These are phyloP conservation scores for Arctostaphylos glauca DNA, from an alignment of 148 eudicot species.

Conservation along the genomic window DNA sequence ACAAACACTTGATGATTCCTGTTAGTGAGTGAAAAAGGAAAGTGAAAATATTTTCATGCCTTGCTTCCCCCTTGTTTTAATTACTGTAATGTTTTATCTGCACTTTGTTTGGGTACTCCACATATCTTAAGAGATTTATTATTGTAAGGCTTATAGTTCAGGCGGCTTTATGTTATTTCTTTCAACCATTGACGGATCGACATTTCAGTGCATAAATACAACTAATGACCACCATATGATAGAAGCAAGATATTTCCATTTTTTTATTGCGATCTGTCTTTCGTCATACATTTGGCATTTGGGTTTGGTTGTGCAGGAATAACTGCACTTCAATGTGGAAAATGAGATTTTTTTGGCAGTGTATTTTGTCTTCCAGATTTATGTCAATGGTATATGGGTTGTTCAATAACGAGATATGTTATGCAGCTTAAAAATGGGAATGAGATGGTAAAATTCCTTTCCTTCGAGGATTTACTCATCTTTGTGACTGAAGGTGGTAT, in stretches of 20 bases:
- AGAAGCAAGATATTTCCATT: not conserved
- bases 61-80: not conserved
- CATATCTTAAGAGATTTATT: not conserved
- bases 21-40: not conserved
- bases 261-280: not conserved
- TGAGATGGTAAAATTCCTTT: conserved; percentile 29
- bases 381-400: conserved; percentile 11
- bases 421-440: conserved; percentile 44
- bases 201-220: not conserved
- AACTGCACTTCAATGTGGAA: not conserved
- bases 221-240: not conserved
- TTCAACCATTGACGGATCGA: not conserved
- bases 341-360: not conserved
- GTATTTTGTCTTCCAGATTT: conserved; percentile 9
- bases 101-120: not conserved
- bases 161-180: not conserved
- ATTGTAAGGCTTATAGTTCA: not conserved
- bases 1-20: not conserved
- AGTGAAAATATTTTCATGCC: not conserved
- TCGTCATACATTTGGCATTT: not conserved
- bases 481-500: conserved; percentile 36
- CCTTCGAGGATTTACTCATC: conserved; percentile 48
- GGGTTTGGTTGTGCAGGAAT: not conserved
- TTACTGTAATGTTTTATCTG: not conserved
- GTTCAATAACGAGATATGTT: conserved; percentile 12